A percentile compares a stretch with the other conserved stretches of the same genome.
Evolutionary conservation across 2,329 filamentous ascomycete species (phyloP).

Genomic region (Aquanectria penicillioides): DNA sequence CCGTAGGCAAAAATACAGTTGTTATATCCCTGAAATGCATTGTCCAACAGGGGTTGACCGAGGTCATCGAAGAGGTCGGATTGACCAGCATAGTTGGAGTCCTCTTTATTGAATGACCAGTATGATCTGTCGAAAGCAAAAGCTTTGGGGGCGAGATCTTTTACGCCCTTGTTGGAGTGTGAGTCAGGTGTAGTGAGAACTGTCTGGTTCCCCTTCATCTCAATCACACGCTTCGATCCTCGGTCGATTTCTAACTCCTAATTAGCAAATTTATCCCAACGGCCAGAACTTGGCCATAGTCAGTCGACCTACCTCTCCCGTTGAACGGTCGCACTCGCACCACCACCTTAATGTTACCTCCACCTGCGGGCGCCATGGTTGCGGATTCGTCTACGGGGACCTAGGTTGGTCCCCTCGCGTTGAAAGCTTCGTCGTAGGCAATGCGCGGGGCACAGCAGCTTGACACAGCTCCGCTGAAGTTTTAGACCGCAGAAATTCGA

Average conservation of each 20-base stretch:
- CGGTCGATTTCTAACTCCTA: constrained; percentile 79
- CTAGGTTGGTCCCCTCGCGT: constrained; percentile 47
- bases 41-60: constrained; percentile 90
- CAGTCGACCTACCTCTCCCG: constrained; percentile 75
- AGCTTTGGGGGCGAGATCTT: constrained; percentile 78
- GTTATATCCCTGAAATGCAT: constrained; percentile 98
- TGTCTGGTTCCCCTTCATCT: constrained; percentile 95
- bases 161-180: constrained; percentile 70
- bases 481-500: constrained; percentile 5
- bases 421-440: constrained; percentile 34
- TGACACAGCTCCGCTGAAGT: constrained; percentile 20
- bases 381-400: constrained; percentile 47
- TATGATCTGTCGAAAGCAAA: constrained; percentile 98
- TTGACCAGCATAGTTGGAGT: constrained; percentile 87
- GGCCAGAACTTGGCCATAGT: not conserved
- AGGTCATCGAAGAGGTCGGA: constrained; percentile 89
- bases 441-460: constrained; percentile 40
- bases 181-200: constrained; percentile 79
- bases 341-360: constrained; percentile 99
- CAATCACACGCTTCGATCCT: constrained; percentile 94
- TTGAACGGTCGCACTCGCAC: constrained; percentile 97
- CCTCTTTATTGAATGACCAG: constrained; percentile 92
- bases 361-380: constrained; percentile 66
- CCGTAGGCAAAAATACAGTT: constrained; percentile 99
- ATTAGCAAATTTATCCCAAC: constrained; percentile 31